phyloP scores from a whole-genome alignment of 768 basidiomycete genomes.

The Scleroderma bovista region DNA sequence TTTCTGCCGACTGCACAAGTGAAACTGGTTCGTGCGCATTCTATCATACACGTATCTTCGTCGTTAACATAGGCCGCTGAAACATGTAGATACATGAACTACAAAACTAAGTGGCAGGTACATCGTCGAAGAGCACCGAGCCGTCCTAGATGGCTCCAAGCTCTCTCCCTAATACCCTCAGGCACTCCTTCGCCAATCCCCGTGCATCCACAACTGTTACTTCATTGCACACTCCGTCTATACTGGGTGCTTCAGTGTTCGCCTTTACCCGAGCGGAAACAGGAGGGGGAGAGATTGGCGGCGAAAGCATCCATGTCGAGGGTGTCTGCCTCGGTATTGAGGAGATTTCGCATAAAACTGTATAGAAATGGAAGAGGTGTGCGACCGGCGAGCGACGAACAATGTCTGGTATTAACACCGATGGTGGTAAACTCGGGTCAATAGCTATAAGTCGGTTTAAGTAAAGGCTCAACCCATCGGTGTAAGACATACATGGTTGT shows the following conservation, averaged over 20 bases:
- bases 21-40: too few species aligned
- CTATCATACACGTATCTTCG: too few species aligned
- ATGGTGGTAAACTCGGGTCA: constrained; percentile 43
- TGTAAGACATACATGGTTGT: constrained; percentile 49
- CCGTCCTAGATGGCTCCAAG: constrained; percentile 46
- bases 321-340: constrained; percentile 67
- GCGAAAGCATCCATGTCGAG: constrained; percentile 50
- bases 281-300: background rate
- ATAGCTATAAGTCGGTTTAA: constrained; percentile 20
- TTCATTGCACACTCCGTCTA: constrained; percentile 8
- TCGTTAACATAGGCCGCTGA: too few species aligned
- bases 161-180: constrained; percentile 68
- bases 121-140: background rate
- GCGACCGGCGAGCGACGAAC: constrained; percentile 71
- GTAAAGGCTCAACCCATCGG: background rate
- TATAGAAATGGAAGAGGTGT: constrained; percentile 87
- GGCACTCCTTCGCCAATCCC: constrained; percentile 56
- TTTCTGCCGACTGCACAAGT: too few species aligned
- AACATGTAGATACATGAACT: too few species aligned
- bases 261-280: constrained; percentile 2
- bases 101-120: too few species aligned
- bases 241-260: constrained; percentile 9
- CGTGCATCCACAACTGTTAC: constrained; percentile 59
- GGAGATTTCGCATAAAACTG: constrained; percentile 71
- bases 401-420: constrained; percentile 60